Evolutionary conservation across 345 rosid genomes (phyloP).

Genomic region (Hibiscus mutabilis): DNA sequence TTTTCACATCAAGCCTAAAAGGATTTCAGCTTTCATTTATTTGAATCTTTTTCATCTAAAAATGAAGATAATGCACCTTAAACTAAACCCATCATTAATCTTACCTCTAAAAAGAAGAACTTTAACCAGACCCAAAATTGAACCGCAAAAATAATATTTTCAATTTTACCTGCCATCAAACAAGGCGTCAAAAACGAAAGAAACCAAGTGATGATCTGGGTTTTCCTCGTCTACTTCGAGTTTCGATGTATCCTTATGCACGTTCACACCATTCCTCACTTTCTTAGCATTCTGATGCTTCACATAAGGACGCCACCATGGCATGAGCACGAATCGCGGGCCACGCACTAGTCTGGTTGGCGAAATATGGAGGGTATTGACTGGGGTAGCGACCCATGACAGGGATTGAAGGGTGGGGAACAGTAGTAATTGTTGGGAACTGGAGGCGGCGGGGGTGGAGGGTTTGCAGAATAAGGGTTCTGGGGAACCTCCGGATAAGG

Average conservation of each 20-base stretch:
- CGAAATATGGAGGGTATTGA: conserved; percentile 42
- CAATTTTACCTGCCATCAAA: conserved; percentile 72
- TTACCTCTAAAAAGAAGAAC: neutral
- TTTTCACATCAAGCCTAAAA: neutral
- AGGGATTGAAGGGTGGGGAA: conserved; percentile 27
- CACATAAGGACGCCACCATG: conserved; percentile 41
- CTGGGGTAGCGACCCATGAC: conserved; percentile 38
- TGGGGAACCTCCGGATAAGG: conserved; percentile 18
- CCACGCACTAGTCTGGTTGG: conserved; percentile 48
- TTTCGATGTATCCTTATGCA: conserved; percentile 71
- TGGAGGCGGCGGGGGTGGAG: conserved; percentile 30
- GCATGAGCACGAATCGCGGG: conserved; percentile 30
- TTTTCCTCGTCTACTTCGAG: conserved; percentile 53
- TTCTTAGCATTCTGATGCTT: conserved; percentile 87
- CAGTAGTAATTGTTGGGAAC: conserved; percentile 26
- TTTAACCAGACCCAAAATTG: neutral
- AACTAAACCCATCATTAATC: neutral
- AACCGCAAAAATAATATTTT: neutral
- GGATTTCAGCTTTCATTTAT: neutral
- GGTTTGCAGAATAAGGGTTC: conserved; percentile 21
- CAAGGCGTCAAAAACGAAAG: conserved; percentile 82
- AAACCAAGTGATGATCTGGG: conserved; percentile 67
- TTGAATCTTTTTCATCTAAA: neutral
- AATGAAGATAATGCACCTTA: neutral
- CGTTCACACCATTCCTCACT: conserved; percentile 85